Evolutionary conservation across 2,329 filamentous ascomycete genomes (phyloP).

Genomic region (Thelonectria olida): DNA sequence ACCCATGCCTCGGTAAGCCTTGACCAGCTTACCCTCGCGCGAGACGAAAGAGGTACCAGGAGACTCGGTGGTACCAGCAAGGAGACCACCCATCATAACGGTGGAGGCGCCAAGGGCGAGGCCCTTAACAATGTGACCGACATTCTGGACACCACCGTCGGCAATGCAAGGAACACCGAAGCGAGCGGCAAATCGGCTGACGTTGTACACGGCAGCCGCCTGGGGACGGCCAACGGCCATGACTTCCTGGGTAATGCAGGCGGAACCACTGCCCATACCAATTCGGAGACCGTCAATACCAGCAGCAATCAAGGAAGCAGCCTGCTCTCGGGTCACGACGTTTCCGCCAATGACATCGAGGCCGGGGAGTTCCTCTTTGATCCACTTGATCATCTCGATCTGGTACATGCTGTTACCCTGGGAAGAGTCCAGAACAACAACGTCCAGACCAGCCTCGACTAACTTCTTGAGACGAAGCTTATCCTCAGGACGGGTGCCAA

Average conservation of each 20-base stretch:
- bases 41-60: conserved; percentile 97
- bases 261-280: conserved; percentile 97
- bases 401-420: conserved; percentile 99
- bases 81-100: conserved; percentile 98
- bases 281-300: conserved; percentile 97
- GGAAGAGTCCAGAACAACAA: conserved; percentile 94
- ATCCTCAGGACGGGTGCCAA: conserved; percentile 94
- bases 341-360: conserved; percentile 98
- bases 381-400: conserved; percentile 96
- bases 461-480: conserved; percentile 86
- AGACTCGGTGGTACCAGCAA: conserved; percentile 97
- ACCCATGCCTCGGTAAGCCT: conserved; percentile 99
- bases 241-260: conserved; percentile 99
- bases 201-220: conserved; percentile 90
- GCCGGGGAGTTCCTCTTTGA: conserved; percentile 85
- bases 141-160: conserved; percentile 97
- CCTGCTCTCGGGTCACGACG: conserved; percentile 97
- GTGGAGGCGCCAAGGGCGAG: conserved; percentile 92
- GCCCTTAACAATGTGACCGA: conserved; percentile 99
- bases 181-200: conserved; percentile 86
- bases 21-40: conserved; percentile 96
- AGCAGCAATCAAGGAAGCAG: conserved; percentile 88
- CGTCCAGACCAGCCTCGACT: conserved; percentile 93
- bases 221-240: conserved; percentile 99
- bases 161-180: conserved; percentile 99